These are phyloP conservation scores for Pulveroboletus sp. DNA, from an alignment of 768 basidiomycete species.

Conservation along the genomic window DNA sequence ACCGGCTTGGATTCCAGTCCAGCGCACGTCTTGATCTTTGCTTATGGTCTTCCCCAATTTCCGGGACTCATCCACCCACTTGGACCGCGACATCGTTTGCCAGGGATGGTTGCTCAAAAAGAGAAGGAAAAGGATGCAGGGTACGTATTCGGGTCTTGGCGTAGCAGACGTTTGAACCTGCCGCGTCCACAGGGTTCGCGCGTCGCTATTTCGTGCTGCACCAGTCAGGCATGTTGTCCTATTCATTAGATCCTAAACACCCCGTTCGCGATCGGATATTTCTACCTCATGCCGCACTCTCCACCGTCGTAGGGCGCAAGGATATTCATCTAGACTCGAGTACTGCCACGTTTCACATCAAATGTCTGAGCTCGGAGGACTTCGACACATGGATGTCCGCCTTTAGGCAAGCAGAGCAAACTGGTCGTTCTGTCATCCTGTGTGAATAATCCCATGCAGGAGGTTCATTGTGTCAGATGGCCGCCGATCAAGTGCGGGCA, in stretches of 20 bases:
- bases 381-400: constrained; percentile 72
- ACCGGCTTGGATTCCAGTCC: not conserved
- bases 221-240: constrained; percentile 65
- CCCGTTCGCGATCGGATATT: constrained; percentile 67
- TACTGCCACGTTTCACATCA: constrained; percentile 77
- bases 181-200: constrained; percentile 58
- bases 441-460: constrained; percentile 36
- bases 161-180: not conserved
- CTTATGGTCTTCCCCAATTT: constrained; percentile 10
- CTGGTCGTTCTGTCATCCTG: constrained; percentile 6
- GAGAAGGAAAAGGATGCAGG: constrained; percentile 84
- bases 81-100: constrained; percentile 35
- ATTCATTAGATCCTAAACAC: constrained; percentile 68
- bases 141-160: constrained; percentile 31
- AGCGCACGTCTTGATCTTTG: not conserved
- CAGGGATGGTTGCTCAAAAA: constrained; percentile 87
- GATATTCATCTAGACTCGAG: constrained; percentile 79
- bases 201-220: constrained; percentile 74
- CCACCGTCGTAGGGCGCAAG: constrained; percentile 64
- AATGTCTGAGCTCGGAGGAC: constrained; percentile 66
- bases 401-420: constrained; percentile 49
- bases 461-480: constrained; percentile 49
- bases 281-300: constrained; percentile 68
- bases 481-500: constrained; percentile 33
- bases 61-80: not conserved